Base-by-base conservation (phyloP, 257 asterid genomes). In the Galeopsis tetrahit region DNA sequence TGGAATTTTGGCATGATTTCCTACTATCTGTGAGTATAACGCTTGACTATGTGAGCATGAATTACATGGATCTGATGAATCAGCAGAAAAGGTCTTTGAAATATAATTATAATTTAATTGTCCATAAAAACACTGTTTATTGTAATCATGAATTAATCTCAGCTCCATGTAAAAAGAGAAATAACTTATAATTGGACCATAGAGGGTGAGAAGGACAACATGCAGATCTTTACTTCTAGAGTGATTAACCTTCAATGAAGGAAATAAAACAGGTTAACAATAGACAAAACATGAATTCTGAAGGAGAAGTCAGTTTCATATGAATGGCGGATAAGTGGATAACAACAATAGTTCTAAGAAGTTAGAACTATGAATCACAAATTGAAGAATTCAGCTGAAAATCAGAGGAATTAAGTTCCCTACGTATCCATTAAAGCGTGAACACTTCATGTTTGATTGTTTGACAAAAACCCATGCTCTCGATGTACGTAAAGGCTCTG, bases 1-100 rank as follows among this genome's bases (percentile, higher is more conserved):
- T 70, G 48, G 63, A 59, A 9, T 69, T 67, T 56, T 65, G 56
- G 13, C 21, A 46, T 66, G 55, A 49, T 21, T 51, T 65, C 72
- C 39, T 55, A 71, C 17, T n/a, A 71, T 38, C 21, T 31, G 21
- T 4, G 48, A 21, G 69, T 40, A 42, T 21, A 34, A 69, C 63
- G 14, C 51, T 2, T 69, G 59, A 70, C 48, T 56, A 68, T 10
- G 55, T 56, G 60, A 39, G 52, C 40, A 76, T 44, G 56, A 69
- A 40, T 63, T 56, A 32, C 34, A 66, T 64, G 68, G 17, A 63
- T 5, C 21, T 11, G 11, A 21, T 39, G 67, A 10, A 49, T 33
- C 53, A 55, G 33, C 34, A 32, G 58, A 69, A 60, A 17, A 39
- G 36, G 36, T 43, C 32, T n/a, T 48, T 17, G 8, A 13, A 49